Evolutionary conservation across 257 asterid genomes (phyloP), one percentile per base, ranked within the genome.

Genomic region (Nicotiana noctiflora): DNA sequence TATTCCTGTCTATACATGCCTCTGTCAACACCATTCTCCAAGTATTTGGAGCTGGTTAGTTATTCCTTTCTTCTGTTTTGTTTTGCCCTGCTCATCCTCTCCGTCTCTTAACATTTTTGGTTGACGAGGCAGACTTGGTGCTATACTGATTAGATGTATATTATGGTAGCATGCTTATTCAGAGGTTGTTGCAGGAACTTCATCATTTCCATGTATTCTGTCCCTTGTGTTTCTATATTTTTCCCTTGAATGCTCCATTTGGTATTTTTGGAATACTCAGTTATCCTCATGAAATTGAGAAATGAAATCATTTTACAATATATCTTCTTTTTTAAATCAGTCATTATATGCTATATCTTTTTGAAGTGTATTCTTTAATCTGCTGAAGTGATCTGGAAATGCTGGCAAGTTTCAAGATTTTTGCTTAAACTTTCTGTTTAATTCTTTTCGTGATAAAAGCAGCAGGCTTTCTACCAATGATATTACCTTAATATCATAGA

Each of bases 1-100:
- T 76, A 75, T 65, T 68, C 37, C 44, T 52, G 77, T 81, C 66
- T 80, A 32, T 53, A 25, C 19, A 49, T 49, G 40, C 61, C 61
- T 72, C 60, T 72, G 8, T 72, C 40, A 49, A 21, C 78, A 49
- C 44, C 9, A 13, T 51, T 61, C 34, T 70, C n/a, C 34, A 70
- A 70, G 34, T 74, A 49, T 74, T 65, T 23, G 61, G 25, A 59
- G 61, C 8, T 8, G 40, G n/a, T 46, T 74, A 49, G 61, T 74
- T 70, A 70, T 44, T 32, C 57, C 11, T 7, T 49, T 74, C 60
- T 74, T 37, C 51, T 37, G 25, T 74, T 74, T 49, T 49, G 23
- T 49, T 23, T 74, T 70, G 14, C 44, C 61, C 15, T 49, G 57
- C 61, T 49, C 61, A 23, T 74, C 61, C 61, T 74, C 49, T 7